These are phyloP conservation scores for Achaetomium macrosporum DNA, from an alignment of 2,329 filamentous ascomycete genomes.

Conservation along the genomic window DNA sequence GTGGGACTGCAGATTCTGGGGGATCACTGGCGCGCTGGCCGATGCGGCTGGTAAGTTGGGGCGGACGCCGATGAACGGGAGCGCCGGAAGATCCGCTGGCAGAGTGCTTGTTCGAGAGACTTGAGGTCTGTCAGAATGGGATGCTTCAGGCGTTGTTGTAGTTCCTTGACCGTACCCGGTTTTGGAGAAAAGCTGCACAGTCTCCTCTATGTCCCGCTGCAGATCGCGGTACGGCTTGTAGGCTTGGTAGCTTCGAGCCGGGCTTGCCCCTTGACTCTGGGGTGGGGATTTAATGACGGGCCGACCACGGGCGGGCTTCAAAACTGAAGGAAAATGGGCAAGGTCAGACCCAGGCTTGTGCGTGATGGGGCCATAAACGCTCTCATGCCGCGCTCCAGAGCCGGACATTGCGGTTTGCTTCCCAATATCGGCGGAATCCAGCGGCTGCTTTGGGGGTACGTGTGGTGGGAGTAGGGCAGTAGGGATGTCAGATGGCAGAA, in stretches of 20 bases:
- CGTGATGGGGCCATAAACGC: constrained; percentile 1
- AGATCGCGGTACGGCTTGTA: constrained; percentile 19
- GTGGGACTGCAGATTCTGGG: not conserved
- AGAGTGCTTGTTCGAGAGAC: constrained; percentile 23
- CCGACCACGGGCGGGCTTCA: constrained; percentile 28
- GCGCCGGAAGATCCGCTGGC: constrained; percentile 22
- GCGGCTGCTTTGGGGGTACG: constrained; percentile 18
- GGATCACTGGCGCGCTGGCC: constrained; percentile 7
- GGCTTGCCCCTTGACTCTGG: constrained; percentile 10
- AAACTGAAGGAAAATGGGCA: constrained; percentile 26
- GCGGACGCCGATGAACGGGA: constrained; percentile 21
- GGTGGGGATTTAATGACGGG: constrained; percentile 14
- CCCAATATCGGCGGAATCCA: not conserved
- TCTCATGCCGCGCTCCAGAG: constrained; percentile 5
- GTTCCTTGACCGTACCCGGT: constrained; percentile 6
- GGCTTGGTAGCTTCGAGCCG: constrained; percentile 12
- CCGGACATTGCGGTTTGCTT: not conserved
- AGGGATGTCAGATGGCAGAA: constrained; percentile 22
- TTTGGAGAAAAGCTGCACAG: constrained; percentile 15
- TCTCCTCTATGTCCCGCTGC: constrained; percentile 17
- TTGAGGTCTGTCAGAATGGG: not conserved
- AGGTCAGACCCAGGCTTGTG: constrained; percentile 3
- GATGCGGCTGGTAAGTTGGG: constrained; percentile 8
- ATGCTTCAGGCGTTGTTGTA: not conserved
- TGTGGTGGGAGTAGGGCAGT: constrained; percentile 25